Evolutionary conservation across 345 rosid species (phyloP).

Genomic region (Eucalyptus cloeziana): DNA sequence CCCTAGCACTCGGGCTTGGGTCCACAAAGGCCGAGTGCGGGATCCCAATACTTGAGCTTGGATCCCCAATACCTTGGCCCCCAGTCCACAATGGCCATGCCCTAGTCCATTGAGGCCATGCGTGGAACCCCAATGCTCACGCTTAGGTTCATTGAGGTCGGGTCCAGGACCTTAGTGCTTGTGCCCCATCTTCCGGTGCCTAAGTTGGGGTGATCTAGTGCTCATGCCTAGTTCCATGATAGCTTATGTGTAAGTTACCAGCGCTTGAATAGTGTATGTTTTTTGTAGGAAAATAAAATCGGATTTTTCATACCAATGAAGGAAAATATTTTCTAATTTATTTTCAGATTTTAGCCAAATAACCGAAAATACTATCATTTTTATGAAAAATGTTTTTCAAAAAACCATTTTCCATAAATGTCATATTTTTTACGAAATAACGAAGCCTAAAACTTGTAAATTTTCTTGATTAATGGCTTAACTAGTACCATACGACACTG

Average conservation of each 20-base stretch:
- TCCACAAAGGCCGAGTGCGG: not conserved
- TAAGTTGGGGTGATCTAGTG: not conserved
- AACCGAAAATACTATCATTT: no score
- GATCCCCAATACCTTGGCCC: not conserved
- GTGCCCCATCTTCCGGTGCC: accelerated
- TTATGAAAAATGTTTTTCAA: no score
- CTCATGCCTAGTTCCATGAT: not conserved
- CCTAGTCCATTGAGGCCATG: not conserved
- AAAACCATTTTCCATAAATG: not conserved
- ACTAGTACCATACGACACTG: not conserved
- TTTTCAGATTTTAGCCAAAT: no score
- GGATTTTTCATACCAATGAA: not conserved
- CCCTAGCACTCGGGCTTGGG: accelerated
- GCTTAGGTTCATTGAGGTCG: no score
- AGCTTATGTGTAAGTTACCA: no score
- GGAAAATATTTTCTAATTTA: not conserved
- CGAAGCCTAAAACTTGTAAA: not conserved
- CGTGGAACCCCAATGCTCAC: no score
- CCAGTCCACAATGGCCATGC: accelerated
- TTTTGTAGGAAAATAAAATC: not conserved
- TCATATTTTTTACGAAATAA: no score
- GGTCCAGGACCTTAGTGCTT: accelerated
- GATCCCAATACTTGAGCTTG: not conserved
- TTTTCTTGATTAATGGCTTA: not conserved
- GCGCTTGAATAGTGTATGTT: not conserved